Conservation (phyloP, 441 rosid species). For the Sinapis alba region DNA sequence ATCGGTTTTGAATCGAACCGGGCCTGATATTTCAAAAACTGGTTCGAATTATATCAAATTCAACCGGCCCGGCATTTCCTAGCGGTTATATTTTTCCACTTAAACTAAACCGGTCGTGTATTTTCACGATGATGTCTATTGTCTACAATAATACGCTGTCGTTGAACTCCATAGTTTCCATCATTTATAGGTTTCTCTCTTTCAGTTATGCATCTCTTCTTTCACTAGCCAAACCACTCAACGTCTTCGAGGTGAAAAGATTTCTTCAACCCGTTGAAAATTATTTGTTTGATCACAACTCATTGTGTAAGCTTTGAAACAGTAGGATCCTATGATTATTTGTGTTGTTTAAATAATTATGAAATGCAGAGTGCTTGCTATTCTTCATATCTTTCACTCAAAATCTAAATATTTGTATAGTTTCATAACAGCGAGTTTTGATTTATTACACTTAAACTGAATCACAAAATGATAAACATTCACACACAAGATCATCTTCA, state of each 20-base stretch:
- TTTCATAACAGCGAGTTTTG: neutral
- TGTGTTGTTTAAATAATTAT: neutral
- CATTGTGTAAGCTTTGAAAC: neutral
- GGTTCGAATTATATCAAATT: neutral
- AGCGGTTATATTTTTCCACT: neutral
- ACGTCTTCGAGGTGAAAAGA: too few species aligned
- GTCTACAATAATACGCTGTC: too few species aligned
- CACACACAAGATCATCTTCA: slow-evolving; percentile 1
- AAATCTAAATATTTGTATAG: neutral
- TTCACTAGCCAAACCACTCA: too few species aligned
- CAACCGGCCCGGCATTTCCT: neutral
- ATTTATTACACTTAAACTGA: neutral
- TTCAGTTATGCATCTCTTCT: too few species aligned
- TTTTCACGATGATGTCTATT: neutral
- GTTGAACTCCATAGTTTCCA: too few species aligned
- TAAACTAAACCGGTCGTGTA: neutral
- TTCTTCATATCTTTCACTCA: neutral
- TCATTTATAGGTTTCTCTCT: too few species aligned
- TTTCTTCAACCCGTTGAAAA: too few species aligned
- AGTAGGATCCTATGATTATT: neutral
- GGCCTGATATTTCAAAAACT: neutral
- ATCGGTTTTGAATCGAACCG: too few species aligned
- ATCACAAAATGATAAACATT: neutral
- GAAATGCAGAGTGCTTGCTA: neutral
- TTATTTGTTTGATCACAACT: neutral